Base-by-base conservation (phyloP, 2,329 filamentous ascomycete genomes). In the Apiospora rasikravindrae region DNA sequence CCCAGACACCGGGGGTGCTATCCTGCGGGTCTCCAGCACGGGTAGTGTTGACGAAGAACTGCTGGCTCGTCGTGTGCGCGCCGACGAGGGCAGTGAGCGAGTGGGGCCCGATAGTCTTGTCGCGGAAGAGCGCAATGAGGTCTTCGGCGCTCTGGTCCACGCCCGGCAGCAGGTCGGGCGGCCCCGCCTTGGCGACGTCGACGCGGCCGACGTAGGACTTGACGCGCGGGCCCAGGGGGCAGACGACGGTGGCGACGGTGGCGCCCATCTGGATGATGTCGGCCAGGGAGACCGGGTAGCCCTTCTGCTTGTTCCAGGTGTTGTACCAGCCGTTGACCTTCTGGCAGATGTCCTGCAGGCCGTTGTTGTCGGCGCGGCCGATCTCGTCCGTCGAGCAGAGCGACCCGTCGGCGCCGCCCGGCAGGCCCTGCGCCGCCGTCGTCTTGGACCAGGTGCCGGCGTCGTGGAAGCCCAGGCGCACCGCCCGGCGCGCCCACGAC, bases 211-310 rank as follows among this genome's bases (percentile, higher is more conserved):
- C 84, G 69, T 85, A 87, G 0, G 86, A 86, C 69, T 83, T 81
- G 22, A 89, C 82, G 24, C 84, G 83, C 1, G 88, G 88, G 2
- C 83, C 83, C 6, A 83, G 79, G 10, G 83, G 83, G 71, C 83
- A 85, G 14, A 84, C 82, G 4, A 87, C 83, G 10, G 86, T 86
- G 26, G 85, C 88, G 53, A 88, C 82, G 71, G 80, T 87, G 80
- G 82, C 81, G 1, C 85, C 86, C 76, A 88, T 86, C 76, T 89
- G 87, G 47, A 88, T 84, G 10, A 90, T 80, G 75, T 90, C 88
- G 44, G 87, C 88, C 75, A 86, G 86, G 4, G 84, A 82, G 45
- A 90, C 83, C n/a, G 77, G 75, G 72, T 70, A 73, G 14, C 71
- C 71, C 8, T 69, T 57, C 24, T 70, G 33, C 44, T 47, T 67